Conservation (phyloP, 345 rosid genomes). For the Eucalyptus fibrosa region DNA sequence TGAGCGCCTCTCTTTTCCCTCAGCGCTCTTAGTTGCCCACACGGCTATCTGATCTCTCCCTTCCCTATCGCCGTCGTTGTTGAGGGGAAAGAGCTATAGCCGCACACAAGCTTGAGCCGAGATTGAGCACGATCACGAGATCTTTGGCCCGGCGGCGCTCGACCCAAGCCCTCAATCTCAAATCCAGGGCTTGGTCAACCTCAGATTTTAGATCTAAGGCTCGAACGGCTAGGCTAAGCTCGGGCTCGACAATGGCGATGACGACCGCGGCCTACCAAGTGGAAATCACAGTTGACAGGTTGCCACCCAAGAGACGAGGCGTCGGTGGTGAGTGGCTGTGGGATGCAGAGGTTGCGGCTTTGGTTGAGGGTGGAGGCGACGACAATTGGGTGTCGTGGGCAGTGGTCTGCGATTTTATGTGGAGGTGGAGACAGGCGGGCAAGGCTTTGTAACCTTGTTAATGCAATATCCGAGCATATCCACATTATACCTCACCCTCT, state of each 20-base stretch:
- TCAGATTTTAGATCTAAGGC: neutral
- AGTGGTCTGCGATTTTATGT: neutral
- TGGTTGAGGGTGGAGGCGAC: neutral
- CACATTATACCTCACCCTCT: neutral
- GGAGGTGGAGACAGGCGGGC: neutral
- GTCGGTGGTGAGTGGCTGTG: neutral
- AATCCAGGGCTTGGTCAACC: neutral
- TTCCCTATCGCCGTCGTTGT: neutral
- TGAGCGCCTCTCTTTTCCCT: neutral
- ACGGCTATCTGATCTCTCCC: neutral
- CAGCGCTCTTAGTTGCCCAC: neutral
- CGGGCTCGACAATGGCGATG: neutral
- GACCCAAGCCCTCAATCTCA: neutral
- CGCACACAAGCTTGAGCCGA: neutral
- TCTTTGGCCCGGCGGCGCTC: neutral
- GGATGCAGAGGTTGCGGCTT: neutral
- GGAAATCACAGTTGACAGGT: neutral
- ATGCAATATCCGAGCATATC: neutral
- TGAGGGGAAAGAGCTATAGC: neutral
- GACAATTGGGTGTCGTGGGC: neutral
- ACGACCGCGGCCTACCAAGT: neutral
- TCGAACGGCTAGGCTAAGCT: neutral
- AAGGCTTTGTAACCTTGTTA: neutral
- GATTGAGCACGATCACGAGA: neutral
- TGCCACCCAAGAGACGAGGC: neutral